Percentiles rank a stretch among this genome's conserved stretches.
These are phyloP conservation scores for Leucogyrophana mollusca DNA, from an alignment of 768 basidiomycete genomes.

Conservation along the genomic window DNA sequence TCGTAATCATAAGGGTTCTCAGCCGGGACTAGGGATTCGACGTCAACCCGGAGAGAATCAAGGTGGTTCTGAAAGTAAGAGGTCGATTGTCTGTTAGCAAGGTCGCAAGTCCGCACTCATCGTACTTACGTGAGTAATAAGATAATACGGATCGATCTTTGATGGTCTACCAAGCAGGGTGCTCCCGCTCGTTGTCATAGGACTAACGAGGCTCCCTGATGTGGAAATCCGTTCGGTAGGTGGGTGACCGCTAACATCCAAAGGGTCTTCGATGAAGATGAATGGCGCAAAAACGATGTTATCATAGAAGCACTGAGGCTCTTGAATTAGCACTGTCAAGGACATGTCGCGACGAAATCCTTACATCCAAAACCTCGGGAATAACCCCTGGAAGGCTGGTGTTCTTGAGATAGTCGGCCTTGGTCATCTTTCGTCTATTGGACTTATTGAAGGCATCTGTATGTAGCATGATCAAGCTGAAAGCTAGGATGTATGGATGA, in stretches of 20 bases:
- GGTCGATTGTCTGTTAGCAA: conserved; percentile 6
- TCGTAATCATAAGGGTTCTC: conserved; percentile 67
- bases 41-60: conserved; percentile 65
- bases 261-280: conserved; percentile 91
- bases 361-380: conserved; percentile 82
- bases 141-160: conserved; percentile 89
- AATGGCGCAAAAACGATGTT: conserved; percentile 96
- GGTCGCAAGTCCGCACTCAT: background rate
- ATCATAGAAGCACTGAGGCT: conserved; percentile 84
- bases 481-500: conserved; percentile 93
- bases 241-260: conserved; percentile 63
- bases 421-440: conserved; percentile 97
- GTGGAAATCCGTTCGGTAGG: conserved; percentile 46
- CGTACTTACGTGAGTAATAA: conserved; percentile 72
- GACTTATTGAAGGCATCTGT: conserved; percentile 98
- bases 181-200: conserved; percentile 30
- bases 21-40: conserved; percentile 54
- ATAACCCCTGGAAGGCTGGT: conserved; percentile 83
- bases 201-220: conserved; percentile 25
- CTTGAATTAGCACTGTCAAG: background rate
- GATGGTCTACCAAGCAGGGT: conserved; percentile 52
- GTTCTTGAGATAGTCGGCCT: conserved; percentile 91
- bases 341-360: conserved; percentile 18
- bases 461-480: conserved; percentile 98
- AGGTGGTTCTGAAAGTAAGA: conserved; percentile 52